A percentile compares a stretch with the other conserved stretches of the same genome.
phyloP scores from a whole-genome alignment of 2,329 filamentous ascomycete species.

The Phaeosphaeria sp. region DNA sequence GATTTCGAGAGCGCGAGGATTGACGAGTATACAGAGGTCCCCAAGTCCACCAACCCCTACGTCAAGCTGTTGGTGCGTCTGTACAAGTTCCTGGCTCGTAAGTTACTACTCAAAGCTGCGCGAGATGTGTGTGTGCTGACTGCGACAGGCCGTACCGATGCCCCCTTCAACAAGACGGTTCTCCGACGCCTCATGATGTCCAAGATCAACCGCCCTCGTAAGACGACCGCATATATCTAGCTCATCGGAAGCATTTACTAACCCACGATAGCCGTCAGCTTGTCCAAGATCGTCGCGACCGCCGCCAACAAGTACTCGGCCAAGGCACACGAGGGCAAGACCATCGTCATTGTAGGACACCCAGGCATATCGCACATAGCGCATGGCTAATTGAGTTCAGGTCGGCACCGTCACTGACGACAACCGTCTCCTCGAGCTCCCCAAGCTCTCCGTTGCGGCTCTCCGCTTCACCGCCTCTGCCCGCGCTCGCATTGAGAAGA shows the following conservation, averaged over 20 bases:
- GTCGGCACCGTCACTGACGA: conserved; percentile 96
- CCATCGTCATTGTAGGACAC: conserved; percentile 73
- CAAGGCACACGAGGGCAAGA: conserved; percentile 74
- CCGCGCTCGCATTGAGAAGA: conserved; percentile 89
- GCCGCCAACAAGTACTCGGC: conserved; percentile 59
- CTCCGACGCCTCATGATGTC: conserved; percentile 98
- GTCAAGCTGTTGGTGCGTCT: conserved; percentile 97
- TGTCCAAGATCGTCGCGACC: conserved; percentile 81
- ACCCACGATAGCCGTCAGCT: conserved; percentile 69
- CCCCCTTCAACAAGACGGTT: conserved; percentile 98
- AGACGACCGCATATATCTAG: conserved; percentile 17
- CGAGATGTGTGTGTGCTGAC: conserved; percentile 32
- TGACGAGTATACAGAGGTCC: conserved; percentile 48
- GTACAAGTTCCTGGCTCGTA: conserved; percentile 96
- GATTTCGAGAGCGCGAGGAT: conserved; percentile 39
- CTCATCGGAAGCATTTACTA: conserved; percentile 16
- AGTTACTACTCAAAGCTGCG: conserved; percentile 51
- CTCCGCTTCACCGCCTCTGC: conserved; percentile 97
- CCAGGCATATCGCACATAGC: not conserved
- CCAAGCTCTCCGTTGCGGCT: conserved; percentile 92
- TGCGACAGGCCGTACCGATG: conserved; percentile 83
- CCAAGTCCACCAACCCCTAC: conserved; percentile 98
- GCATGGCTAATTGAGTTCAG: conserved; percentile 24
- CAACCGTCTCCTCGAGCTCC: conserved; percentile 81
- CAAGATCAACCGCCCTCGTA: conserved; percentile 82